Percentiles rank a stretch among this genome's conserved stretches.
Conservation (phyloP, 768 basidiomycete genomes). For the Tricholoma matsutake region DNA sequence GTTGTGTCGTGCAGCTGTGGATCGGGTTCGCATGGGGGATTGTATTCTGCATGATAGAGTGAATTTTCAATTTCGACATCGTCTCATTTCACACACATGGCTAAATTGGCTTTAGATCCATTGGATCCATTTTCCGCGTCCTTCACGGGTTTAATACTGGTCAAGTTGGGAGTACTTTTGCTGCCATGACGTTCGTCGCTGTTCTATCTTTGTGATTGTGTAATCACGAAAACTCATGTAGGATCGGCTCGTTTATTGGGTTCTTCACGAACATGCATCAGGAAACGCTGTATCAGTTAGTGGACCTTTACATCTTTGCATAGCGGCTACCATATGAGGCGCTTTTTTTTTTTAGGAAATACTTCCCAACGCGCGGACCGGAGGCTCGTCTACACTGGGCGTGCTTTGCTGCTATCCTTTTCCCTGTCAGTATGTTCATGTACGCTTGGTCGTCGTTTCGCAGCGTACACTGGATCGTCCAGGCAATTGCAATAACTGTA, state of each 20-base stretch:
- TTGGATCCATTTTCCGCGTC: slow-evolving; percentile 50
- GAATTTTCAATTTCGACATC: not conserved
- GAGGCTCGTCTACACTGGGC: slow-evolving; percentile 66
- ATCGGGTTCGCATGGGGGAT: slow-evolving; percentile 77
- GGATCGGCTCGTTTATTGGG: slow-evolving; percentile 52
- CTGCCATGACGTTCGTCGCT: slow-evolving; percentile 45
- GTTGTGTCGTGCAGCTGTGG: slow-evolving; percentile 49
- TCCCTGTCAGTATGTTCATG: slow-evolving; percentile 63
- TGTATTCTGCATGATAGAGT: slow-evolving; percentile 49
- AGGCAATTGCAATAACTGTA: slow-evolving; percentile 49
- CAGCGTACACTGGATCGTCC: slow-evolving; percentile 57
- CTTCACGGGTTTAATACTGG: slow-evolving; percentile 62
- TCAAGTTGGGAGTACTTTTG: slow-evolving; percentile 56
- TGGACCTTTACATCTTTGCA: not conserved
- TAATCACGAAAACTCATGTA: slow-evolving; percentile 19
- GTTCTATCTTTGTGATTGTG: not conserved
- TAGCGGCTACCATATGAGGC: not conserved
- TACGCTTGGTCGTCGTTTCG: slow-evolving; percentile 66
- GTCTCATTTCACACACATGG: not conserved
- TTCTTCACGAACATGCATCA: slow-evolving; percentile 44
- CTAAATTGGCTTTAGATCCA: slow-evolving; percentile 37
- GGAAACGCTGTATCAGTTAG: slow-evolving; percentile 48
- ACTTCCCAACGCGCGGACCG: slow-evolving; percentile 34
- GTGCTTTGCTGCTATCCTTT: slow-evolving; percentile 50
- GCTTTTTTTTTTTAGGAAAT: slow-evolving; percentile 21